A percentile compares a stretch with the other conserved stretches of the same genome.
phyloP scores from a whole-genome alignment of 1,284 basidiomycete species.

The Puccinia triticina region DNA sequence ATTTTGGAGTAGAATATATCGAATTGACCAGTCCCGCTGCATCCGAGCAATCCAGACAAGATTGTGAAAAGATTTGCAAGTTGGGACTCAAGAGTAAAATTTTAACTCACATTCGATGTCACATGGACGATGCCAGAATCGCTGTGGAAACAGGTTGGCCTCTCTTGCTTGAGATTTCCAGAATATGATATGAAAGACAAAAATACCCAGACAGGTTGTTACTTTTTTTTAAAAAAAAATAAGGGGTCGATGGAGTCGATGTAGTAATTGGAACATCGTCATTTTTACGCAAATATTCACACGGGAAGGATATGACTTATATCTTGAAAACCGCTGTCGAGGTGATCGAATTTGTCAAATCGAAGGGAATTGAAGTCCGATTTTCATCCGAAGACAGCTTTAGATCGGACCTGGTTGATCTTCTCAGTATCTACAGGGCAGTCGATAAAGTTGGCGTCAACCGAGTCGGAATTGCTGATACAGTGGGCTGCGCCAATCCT shows the following conservation, averaged over 20 bases:
- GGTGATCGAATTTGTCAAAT: constrained; percentile 99
- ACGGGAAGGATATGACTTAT: constrained; percentile 99
- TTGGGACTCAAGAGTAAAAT: constrained; percentile 96
- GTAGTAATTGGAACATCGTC: constrained; percentile 99
- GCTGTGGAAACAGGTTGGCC: constrained; percentile 89
- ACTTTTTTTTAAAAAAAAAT: constrained; percentile 31
- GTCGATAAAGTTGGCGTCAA: constrained; percentile 99
- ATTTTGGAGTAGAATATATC: constrained; percentile 99
- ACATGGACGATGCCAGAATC: constrained; percentile 99
- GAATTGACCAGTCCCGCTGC: constrained; percentile 98
- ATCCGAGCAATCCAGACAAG: constrained; percentile 89
- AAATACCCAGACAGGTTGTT: too few relatives aligned
- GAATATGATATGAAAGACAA: not conserved
- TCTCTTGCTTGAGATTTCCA: not conserved
- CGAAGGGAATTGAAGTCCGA: constrained; percentile 98
- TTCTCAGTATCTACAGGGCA: constrained; percentile 97
- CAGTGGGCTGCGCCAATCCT: constrained; percentile 97
- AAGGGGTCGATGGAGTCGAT: constrained; percentile 97
- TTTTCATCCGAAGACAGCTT: constrained; percentile 99
- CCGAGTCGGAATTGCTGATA: constrained; percentile 98
- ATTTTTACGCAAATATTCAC: constrained; percentile 98
- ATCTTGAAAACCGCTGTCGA: constrained; percentile 96
- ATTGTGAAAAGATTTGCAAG: constrained; percentile 99
- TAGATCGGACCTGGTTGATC: constrained; percentile 98
- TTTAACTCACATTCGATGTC: constrained; percentile 98